Evolutionary conservation across 371 early-diverging fungal genomes (phyloP).

Genomic region (Rhizopus delemar): DNA sequence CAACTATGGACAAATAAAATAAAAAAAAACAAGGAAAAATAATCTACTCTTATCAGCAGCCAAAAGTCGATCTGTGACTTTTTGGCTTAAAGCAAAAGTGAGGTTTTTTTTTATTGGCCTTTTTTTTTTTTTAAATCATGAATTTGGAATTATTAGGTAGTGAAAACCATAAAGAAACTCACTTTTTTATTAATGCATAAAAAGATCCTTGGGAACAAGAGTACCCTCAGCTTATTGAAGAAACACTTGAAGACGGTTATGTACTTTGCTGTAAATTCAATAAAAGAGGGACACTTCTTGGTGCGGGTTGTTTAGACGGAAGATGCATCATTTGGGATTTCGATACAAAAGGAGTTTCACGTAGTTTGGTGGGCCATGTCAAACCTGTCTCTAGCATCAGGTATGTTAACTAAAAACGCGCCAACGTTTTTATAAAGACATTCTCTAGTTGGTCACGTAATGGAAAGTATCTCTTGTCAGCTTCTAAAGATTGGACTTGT

Average conservation of each 20-base stretch:
- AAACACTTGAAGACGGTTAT: conserved; percentile 75
- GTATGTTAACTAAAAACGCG: conserved; percentile 35
- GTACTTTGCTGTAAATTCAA: conserved; percentile 69
- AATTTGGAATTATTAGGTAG: conserved; percentile 42
- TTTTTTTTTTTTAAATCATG: conserved; percentile 17
- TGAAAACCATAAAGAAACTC: neutral
- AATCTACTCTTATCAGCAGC: too few species aligned
- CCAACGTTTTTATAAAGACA: neutral
- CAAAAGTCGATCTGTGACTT: neutral
- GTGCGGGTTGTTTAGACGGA: conserved; percentile 84
- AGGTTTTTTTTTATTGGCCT: too few species aligned
- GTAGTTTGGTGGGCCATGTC: conserved; percentile 74
- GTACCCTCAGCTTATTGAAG: conserved; percentile 80
- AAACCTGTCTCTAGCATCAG: conserved; percentile 74
- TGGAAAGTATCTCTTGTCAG: conserved; percentile 68
- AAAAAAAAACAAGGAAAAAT: too few species aligned
- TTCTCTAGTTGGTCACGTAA: conserved; percentile 67
- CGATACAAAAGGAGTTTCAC: conserved; percentile 75
- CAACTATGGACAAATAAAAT: too few species aligned
- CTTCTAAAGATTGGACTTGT: conserved; percentile 79
- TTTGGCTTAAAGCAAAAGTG: neutral
- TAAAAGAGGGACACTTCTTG: conserved; percentile 74
- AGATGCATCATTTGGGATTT: conserved; percentile 85
- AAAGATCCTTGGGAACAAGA: conserved; percentile 86
- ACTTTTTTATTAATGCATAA: neutral